Evolutionary conservation across 2,329 filamentous ascomycete species (phyloP).

Genomic region (Allantophomopsis lycopodina): DNA sequence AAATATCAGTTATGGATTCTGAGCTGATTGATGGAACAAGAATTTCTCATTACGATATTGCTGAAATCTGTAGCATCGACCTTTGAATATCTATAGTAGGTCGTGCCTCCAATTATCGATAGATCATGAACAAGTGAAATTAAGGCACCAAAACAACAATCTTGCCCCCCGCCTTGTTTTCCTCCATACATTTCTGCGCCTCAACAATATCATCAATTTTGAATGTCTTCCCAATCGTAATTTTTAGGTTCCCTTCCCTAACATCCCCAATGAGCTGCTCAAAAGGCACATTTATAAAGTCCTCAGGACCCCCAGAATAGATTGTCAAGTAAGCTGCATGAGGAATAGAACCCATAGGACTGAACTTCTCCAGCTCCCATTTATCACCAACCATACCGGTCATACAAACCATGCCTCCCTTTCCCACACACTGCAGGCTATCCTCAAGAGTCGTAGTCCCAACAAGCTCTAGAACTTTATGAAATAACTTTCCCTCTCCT

Average conservation of each 20-base stretch:
- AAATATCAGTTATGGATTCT: too few relatives aligned
- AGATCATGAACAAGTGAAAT: background rate
- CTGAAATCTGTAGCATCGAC: too few relatives aligned
- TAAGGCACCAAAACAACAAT: slow-evolving; percentile 21
- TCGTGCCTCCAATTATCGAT: too few relatives aligned
- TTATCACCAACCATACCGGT: slow-evolving; percentile 27
- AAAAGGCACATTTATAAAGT: slow-evolving; percentile 27
- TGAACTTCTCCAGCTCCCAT: slow-evolving; percentile 22
- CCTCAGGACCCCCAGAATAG: slow-evolving; percentile 22
- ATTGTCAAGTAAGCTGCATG: slow-evolving; percentile 23
- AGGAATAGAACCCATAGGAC: slow-evolving; percentile 28
- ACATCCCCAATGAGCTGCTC: slow-evolving; percentile 23
- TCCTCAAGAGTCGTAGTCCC: slow-evolving; percentile 15
- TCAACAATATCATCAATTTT: slow-evolving; percentile 28
- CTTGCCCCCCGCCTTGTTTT: slow-evolving; percentile 27
- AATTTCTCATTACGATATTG: too few relatives aligned
- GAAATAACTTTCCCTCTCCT: slow-evolving; percentile 16
- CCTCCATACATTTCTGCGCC: slow-evolving; percentile 29
- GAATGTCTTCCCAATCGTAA: slow-evolving; percentile 27
- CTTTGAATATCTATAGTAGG: too few relatives aligned
- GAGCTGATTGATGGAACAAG: too few relatives aligned
- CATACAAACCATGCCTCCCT: slow-evolving; percentile 24
- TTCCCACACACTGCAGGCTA: slow-evolving; percentile 19
- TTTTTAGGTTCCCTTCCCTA: slow-evolving; percentile 22
- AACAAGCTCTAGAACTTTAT: background rate